phyloP scores from a whole-genome alignment of 192 early-diverging fungal species.

The Jimgerdemannia flammicorona region DNA sequence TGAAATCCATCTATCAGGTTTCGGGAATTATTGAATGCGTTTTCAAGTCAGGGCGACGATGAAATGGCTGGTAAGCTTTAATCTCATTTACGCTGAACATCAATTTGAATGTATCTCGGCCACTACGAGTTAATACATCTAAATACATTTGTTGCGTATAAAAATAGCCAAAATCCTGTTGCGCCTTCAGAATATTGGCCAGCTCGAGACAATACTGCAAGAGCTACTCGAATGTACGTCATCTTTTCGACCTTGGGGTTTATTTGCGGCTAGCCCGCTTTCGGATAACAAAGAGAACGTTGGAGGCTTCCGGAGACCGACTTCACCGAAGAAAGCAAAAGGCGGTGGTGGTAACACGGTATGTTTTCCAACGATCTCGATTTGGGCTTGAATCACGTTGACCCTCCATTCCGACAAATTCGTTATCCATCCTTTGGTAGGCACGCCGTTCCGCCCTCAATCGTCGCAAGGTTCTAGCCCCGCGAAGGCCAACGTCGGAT shows the following conservation, averaged over 20 bases:
- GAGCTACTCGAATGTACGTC: conserved; percentile 1
- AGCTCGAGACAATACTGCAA: conserved; percentile 1
- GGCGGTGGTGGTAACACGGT: neutral
- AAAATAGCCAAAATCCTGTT: conserved; percentile 19
- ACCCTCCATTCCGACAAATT: no score
- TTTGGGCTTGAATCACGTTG: no score
- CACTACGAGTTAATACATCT: conserved; percentile 17
- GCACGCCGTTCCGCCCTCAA: conserved; percentile 6
- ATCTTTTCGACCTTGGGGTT: neutral
- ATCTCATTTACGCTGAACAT: conserved; percentile 35
- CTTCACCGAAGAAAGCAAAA: neutral
- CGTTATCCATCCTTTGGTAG: neutral
- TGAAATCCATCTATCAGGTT: conserved; percentile 43
- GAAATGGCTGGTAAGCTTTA: conserved; percentile 35
- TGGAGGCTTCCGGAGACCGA: neutral
- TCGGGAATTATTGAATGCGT: conserved; percentile 67
- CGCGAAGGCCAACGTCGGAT: neutral
- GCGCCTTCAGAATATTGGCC: neutral
- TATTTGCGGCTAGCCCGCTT: neutral
- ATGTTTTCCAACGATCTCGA: neutral
- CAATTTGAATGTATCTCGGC: conserved; percentile 32
- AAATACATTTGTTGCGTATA: conserved; percentile 35
- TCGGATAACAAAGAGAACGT: neutral
- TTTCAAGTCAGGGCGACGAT: conserved; percentile 31
- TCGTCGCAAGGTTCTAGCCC: conserved; percentile 6